Conservation (phyloP, 2,329 filamentous ascomycete species). For the Talaromyces atroroseus region DNA sequence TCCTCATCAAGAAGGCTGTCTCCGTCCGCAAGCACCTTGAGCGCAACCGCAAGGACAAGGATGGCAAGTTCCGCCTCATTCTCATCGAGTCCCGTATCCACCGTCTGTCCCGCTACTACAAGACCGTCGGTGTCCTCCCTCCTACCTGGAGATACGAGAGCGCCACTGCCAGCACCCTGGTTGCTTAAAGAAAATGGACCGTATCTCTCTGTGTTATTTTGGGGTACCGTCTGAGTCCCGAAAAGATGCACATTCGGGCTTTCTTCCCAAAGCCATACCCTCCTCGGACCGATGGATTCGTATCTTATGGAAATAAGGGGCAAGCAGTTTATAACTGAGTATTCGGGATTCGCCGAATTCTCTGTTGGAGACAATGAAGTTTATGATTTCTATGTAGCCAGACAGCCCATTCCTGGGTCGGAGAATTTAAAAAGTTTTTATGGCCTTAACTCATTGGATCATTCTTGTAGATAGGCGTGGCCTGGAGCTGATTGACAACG, state of each 20-base stretch:
- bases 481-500: background rate
- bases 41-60: conserved; percentile 99
- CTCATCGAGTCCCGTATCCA: conserved; percentile 99
- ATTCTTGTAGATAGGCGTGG: conserved; percentile 9
- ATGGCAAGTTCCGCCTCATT: conserved; percentile 99
- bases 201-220: background rate
- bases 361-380: conserved; percentile 1
- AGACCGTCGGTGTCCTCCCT: conserved; percentile 77
- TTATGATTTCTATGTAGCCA: conserved; percentile 9
- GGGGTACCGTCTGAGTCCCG: background rate
- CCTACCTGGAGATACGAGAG: conserved; percentile 99
- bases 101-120: conserved; percentile 99
- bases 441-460: background rate
- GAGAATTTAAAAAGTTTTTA: conserved; percentile 3
- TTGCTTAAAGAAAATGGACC: conserved; percentile 59
- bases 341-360: background rate
- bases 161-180: conserved; percentile 89
- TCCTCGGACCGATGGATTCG: background rate
- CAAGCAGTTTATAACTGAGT: background rate
- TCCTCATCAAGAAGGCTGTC: conserved; percentile 99
- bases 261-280: background rate
- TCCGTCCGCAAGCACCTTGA: conserved; percentile 99
- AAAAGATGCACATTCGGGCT: background rate
- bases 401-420: conserved; percentile 1
- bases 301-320: background rate